phyloP scores from a whole-genome alignment of 441 rosid genomes.

The Pelargonium fulgidum region DNA sequence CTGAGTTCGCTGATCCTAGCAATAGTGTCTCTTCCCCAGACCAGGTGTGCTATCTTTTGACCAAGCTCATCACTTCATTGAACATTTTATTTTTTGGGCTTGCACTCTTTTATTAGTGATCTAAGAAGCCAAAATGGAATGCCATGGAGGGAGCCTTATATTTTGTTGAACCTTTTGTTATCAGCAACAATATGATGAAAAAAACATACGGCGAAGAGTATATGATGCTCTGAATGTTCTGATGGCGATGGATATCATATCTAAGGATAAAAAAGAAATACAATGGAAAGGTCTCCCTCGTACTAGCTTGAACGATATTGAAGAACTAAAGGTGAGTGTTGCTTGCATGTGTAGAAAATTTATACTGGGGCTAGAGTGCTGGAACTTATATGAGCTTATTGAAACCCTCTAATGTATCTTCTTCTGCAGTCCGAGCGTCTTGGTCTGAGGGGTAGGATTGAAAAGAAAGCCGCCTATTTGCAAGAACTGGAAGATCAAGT shows the following conservation, averaged over 20 bases:
- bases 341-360: constrained; percentile 19
- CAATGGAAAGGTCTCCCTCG: constrained; percentile 99
- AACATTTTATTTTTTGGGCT: constrained; percentile 6
- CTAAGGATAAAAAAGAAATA: constrained; percentile 98
- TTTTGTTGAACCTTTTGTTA: constrained; percentile 15
- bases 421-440: constrained; percentile 56
- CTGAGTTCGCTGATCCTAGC: constrained; percentile 88
- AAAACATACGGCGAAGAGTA: constrained; percentile 93
- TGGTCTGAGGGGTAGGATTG: constrained; percentile 65
- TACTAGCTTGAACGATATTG: constrained; percentile 84
- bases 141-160: neutral
- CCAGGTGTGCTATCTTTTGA: constrained; percentile 48
- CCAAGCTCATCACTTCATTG: neutral
- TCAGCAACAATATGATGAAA: constrained; percentile 97
- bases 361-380: constrained; percentile 10
- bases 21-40: constrained; percentile 69
- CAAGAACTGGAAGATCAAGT: constrained; percentile 95
- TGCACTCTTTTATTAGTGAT: constrained; percentile 8
- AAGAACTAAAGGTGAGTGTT: constrained; percentile 77
- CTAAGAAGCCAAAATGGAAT: constrained; percentile 14
- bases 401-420: constrained; percentile 11
- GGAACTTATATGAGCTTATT: constrained; percentile 24
- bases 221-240: constrained; percentile 97
- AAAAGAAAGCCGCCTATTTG: constrained; percentile 79
- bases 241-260: constrained; percentile 99